Conservation (phyloP, 495 filamentous ascomycete genomes). For the Neurospora sp. region DNA sequence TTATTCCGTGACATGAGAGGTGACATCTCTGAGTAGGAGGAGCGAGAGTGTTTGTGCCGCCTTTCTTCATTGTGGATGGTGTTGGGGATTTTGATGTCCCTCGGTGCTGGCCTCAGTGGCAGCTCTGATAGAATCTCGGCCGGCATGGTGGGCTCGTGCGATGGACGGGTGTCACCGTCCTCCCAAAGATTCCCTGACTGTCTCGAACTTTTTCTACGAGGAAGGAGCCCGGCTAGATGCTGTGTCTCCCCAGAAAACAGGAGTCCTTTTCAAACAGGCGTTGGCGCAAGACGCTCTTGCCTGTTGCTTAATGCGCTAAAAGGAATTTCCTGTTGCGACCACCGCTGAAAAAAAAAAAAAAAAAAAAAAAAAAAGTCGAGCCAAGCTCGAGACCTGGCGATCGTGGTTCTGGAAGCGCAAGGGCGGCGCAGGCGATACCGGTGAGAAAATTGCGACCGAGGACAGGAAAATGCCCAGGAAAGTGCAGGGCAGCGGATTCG, state of each 20-base stretch:
- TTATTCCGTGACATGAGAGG: constrained; percentile 41
- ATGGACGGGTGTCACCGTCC: background rate
- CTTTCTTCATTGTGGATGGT: constrained; percentile 22
- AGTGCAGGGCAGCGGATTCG: background rate
- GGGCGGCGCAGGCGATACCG: background rate
- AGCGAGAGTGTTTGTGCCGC: constrained; percentile 43
- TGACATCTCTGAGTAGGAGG: constrained; percentile 41
- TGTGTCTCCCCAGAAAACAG: background rate
- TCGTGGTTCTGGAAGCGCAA: background rate
- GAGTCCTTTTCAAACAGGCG: background rate
- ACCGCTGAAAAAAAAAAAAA: background rate
- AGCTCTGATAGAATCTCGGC: constrained; percentile 31
- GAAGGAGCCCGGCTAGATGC: background rate
- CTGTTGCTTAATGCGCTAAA: background rate
- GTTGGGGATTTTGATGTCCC: constrained; percentile 24
- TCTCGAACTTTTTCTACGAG: background rate
- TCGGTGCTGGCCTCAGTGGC: constrained; percentile 29
- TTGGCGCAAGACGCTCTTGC: background rate
- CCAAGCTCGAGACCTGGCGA: background rate
- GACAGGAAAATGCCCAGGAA: background rate
- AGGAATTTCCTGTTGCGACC: background rate
- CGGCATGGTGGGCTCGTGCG: constrained; percentile 19
- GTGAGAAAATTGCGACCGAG: background rate
- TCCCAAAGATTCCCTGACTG: background rate
- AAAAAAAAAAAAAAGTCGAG: background rate